Percentiles rank a stretch among this genome's conserved stretches.
phyloP scores from a whole-genome alignment of 805 yeast genomes.

The Wickerhamomyces xylosicus region DNA sequence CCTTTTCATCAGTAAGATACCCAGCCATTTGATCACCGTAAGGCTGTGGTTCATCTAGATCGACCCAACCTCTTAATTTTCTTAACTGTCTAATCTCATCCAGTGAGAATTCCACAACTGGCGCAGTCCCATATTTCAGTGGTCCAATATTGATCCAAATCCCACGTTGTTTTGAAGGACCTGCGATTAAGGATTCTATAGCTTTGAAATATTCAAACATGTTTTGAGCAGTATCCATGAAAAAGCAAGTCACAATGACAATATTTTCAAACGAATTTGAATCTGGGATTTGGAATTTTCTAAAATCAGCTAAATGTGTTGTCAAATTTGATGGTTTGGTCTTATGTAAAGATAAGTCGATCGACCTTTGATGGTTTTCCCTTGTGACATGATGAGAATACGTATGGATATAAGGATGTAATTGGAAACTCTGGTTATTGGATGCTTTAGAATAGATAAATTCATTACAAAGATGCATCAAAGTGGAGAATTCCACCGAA shows the following conservation, averaged over 20 bases:
- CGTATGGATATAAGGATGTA: constrained; percentile 50
- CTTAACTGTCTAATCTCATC: constrained; percentile 59
- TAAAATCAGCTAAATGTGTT: constrained; percentile 54
- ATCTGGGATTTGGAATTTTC: constrained; percentile 31
- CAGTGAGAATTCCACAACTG: constrained; percentile 60
- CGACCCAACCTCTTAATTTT: constrained; percentile 53
- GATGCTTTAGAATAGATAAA: constrained; percentile 33
- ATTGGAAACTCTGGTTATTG: constrained; percentile 4
- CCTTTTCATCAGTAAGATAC: constrained; percentile 53
- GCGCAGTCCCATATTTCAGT: constrained; percentile 80
- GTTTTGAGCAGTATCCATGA: constrained; percentile 89
- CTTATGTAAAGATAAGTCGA: constrained; percentile 20
- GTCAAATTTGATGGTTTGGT: constrained; percentile 36
- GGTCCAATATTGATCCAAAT: constrained; percentile 92
- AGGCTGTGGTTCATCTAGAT: constrained; percentile 26
- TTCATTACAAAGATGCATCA: constrained; percentile 65
- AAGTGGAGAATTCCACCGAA: constrained; percentile 65
- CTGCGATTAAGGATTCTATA: constrained; percentile 36
- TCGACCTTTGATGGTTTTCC: constrained; percentile 39
- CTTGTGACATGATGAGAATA: constrained; percentile 52
- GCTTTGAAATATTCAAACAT: constrained; percentile 64
- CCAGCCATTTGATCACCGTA: constrained; percentile 33
- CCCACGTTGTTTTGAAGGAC: constrained; percentile 30
- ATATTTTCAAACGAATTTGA: constrained; percentile 29
- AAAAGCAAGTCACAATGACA: constrained; percentile 60